Percentiles rank a stretch among this genome's conserved stretches.
Evolutionary conservation across 345 rosid species (phyloP).

Genomic region (Lepidium aucheri): DNA sequence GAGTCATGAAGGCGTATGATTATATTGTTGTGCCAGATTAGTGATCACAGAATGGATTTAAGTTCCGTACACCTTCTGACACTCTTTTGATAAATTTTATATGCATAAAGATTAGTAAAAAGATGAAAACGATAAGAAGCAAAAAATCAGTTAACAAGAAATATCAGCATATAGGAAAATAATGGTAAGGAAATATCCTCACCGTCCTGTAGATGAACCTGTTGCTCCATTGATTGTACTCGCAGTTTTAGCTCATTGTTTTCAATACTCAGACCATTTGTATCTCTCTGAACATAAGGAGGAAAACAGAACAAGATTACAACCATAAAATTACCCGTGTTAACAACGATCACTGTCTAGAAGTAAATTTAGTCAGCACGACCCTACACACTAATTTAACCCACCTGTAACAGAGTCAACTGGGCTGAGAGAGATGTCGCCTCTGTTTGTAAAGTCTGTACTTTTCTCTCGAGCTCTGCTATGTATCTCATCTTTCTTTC

Average conservation of each 20-base stretch:
- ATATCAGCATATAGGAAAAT: background rate
- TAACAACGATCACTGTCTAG: background rate
- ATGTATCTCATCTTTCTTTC: slow-evolving; percentile 95
- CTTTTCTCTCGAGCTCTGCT: slow-evolving; percentile 86
- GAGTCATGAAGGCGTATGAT: background rate
- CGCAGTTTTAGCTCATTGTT: slow-evolving; percentile 86
- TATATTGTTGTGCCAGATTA: background rate
- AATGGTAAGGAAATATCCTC: slow-evolving; percentile 26
- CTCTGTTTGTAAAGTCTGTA: slow-evolving; percentile 81
- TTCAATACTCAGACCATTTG: slow-evolving; percentile 70
- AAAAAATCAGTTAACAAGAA: background rate
- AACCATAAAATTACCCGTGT: background rate
- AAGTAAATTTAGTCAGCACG: background rate
- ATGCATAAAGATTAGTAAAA: background rate
- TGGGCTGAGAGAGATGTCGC: slow-evolving; percentile 85
- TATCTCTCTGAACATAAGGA: slow-evolving; percentile 53
- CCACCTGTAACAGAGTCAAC: slow-evolving; percentile 78
- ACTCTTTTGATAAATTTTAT: background rate
- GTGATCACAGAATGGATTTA: too few species aligned
- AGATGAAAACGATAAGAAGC: background rate
- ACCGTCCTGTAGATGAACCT: slow-evolving; percentile 91
- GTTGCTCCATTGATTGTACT: slow-evolving; percentile 85
- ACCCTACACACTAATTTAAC: slow-evolving; percentile 12
- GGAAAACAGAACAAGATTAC: background rate
- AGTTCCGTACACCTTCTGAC: background rate